Conservation (phyloP, 1,284 basidiomycete species). For the Cystobasidium slooffiae region DNA sequence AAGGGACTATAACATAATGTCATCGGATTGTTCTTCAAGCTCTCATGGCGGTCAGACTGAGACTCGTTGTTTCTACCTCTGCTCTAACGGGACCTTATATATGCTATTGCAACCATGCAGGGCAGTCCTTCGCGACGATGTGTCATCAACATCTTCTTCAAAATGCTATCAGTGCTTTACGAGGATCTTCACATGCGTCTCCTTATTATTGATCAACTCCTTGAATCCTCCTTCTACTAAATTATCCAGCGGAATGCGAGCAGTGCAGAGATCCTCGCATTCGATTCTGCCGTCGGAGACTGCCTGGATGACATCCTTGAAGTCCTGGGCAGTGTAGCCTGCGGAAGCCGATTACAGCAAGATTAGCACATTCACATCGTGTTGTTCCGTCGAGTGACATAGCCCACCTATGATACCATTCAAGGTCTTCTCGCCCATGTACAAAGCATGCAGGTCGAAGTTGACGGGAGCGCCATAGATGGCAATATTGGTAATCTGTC, state of each 20-base stretch:
- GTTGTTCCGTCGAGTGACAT: neutral
- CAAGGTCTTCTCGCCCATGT: constrained; percentile 44
- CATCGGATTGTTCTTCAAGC: neutral
- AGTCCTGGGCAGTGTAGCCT: constrained; percentile 41
- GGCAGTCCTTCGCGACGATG: neutral
- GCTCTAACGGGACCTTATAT: neutral
- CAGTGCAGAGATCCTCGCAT: constrained; percentile 42
- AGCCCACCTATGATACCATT: constrained; percentile 41
- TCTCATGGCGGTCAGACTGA: too few relatives aligned
- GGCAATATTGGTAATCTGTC: constrained; percentile 40
- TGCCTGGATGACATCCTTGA: constrained; percentile 43
- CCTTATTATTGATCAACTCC: constrained; percentile 39
- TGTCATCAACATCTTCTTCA: too few relatives aligned
- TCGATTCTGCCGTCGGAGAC: constrained; percentile 40
- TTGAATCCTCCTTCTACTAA: constrained; percentile 43
- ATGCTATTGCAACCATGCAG: neutral
- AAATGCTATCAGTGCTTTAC: constrained; percentile 21
- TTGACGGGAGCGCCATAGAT: constrained; percentile 31
- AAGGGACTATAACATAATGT: neutral
- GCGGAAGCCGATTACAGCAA: neutral
- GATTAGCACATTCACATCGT: neutral
- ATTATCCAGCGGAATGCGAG: constrained; percentile 36
- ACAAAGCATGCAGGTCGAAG: constrained; percentile 38
- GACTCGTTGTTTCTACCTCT: too few relatives aligned
- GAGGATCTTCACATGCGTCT: constrained; percentile 44